phyloP scores from a whole-genome alignment of 2,329 filamentous ascomycete genomes.

The Nigrograna mackinnonii region DNA sequence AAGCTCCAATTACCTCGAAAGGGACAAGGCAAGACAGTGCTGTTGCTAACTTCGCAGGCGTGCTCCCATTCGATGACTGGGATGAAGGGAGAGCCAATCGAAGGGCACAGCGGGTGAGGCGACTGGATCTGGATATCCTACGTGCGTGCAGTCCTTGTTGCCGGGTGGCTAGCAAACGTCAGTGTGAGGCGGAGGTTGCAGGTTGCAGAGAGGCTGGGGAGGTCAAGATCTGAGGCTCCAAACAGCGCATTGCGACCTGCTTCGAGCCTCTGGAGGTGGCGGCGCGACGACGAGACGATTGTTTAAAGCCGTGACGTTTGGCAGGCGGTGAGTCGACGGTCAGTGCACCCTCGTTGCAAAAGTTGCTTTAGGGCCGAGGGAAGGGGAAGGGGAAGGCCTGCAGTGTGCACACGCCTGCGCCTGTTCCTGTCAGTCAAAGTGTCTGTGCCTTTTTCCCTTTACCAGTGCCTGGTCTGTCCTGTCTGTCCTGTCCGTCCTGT shows the following conservation, averaged over 20 bases:
- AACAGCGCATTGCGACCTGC: conserved; percentile 43
- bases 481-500: too few relatives aligned
- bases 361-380: conserved; percentile 33
- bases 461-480: too few relatives aligned
- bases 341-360: conserved; percentile 34
- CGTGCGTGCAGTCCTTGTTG: too few relatives aligned
- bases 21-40: conserved; percentile 31
- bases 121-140: too few relatives aligned
- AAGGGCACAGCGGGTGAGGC: conserved; percentile 30
- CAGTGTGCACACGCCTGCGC: too few relatives aligned
- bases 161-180: conserved; percentile 38
- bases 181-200: conserved; percentile 32
- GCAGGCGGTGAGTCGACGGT: conserved; percentile 43
- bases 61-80: conserved; percentile 37
- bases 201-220: conserved; percentile 34
- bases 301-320: conserved; percentile 35
- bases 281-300: conserved; percentile 35
- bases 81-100: conserved; percentile 33
- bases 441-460: too few relatives aligned
- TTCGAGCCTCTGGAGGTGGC: conserved; percentile 29
- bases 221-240: conserved; percentile 29
- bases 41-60: conserved; percentile 23
- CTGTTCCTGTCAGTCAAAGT: too few relatives aligned
- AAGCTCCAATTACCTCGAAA: conserved; percentile 33
- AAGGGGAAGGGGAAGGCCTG: too few relatives aligned